Base-by-base conservation (phyloP, 768 basidiomycete genomes). In the Hemileccinum rubropunctum region DNA sequence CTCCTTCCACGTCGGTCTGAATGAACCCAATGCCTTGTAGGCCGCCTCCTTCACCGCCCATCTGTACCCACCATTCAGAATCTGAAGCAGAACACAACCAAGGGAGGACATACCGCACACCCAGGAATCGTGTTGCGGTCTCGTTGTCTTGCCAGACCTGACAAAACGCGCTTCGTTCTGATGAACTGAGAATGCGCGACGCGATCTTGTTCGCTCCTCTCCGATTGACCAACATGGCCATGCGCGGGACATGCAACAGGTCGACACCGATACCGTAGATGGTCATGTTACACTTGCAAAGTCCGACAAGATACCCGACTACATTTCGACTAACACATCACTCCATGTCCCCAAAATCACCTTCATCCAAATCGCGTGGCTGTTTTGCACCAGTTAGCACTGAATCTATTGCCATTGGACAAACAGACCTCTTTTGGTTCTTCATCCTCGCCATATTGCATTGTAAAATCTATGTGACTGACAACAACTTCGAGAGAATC, bases 371-470 rank as follows among this genome's bases (percentile, higher is more conserved):
- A 68, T 98, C 93, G 64, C 82, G 89, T 12, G 94, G 95, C 87
- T 95, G 58, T 57, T 34, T 38, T 26, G 23, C 63, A 54, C 53
- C 42, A 18, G 34, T 52, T 42, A 61, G 45, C 49, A 41, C 42
- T n/a, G 3, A 21, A 33, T 48, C 3, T 4, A 42, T 35, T 36
- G 48, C 13, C 28, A 37, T 42, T 49, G 28, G 48, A 43, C 17
- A 33, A 18, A 54, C 75, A 50, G 61, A 88, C 90, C 82, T 91
- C 91, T 75, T 88, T 93, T 14, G 95, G 95, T 64, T 99, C 95
- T 66, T 99, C 95, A 51, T 95, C 92, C 73, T 98, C 95, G 30
- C 95, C 95, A 61, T 97, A 99, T 66, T 99, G 97, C 84, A 99
- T 94, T 50, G 92, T 88, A 60, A 92, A 95, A 72, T 99, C 97